These are phyloP conservation scores for Colletotrichum sp. DNA, from an alignment of 2,329 filamentous ascomycete species.

Conservation along the genomic window DNA sequence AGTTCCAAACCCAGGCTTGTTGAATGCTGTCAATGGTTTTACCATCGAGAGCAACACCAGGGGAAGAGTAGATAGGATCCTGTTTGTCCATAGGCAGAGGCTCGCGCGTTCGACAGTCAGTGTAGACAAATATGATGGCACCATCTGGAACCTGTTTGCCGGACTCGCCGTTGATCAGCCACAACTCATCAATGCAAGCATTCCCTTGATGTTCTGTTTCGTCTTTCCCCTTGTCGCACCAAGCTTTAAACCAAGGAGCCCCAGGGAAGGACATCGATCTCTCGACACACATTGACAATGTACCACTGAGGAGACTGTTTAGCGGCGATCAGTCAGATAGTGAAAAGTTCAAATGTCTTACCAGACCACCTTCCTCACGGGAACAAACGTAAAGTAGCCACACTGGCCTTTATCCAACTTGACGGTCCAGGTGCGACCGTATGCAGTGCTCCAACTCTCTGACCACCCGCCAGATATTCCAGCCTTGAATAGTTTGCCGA, in stretches of 20 bases:
- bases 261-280: background rate
- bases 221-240: background rate
- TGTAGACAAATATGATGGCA: background rate
- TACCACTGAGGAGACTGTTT: background rate
- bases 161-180: background rate
- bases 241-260: background rate
- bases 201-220: background rate
- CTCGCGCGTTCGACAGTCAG: background rate
- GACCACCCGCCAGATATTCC: background rate
- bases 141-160: background rate
- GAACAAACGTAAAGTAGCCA: background rate
- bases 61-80: background rate
- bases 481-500: background rate
- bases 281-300: background rate
- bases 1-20: background rate
- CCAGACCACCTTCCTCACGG: background rate
- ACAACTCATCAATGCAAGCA: background rate
- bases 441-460: background rate
- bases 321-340: background rate
- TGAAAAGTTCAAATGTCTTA: background rate
- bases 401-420: background rate
- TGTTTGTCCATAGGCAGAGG: background rate
- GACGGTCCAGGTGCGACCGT: background rate
- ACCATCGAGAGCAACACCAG: background rate
- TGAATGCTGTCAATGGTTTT: background rate